phyloP scores from a whole-genome alignment of 306 rosid genomes.

The Echinosophora koreensis region DNA sequence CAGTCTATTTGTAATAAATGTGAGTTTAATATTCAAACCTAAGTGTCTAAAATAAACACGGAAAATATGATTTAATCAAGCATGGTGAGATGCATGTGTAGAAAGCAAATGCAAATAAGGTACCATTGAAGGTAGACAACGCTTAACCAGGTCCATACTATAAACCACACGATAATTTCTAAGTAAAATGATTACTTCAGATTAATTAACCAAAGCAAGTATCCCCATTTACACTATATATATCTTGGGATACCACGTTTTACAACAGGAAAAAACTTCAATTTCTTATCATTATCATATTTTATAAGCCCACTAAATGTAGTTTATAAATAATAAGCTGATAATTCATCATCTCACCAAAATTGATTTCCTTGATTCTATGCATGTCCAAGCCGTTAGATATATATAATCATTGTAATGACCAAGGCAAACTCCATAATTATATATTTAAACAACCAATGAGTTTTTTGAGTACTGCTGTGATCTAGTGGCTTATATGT shows the following conservation, averaged over 20 bases:
- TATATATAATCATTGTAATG: neutral
- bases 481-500: no score
- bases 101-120: constrained; percentile 22
- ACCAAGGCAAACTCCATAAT: neutral
- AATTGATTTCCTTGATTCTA: neutral
- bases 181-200: neutral
- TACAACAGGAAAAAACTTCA: neutral
- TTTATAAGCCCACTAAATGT: constrained; percentile 1
- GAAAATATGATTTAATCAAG: neutral
- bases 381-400: neutral
- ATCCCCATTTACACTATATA: neutral
- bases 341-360: neutral
- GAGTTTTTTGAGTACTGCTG: no score
- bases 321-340: neutral
- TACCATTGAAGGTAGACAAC: neutral
- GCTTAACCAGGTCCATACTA: neutral
- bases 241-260: neutral
- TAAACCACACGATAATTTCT: neutral
- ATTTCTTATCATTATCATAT: neutral
- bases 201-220: neutral
- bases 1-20: constrained; percentile 49
- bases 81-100: neutral
- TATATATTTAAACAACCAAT: neutral
- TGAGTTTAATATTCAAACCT: constrained; percentile 18
- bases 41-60: neutral